These are phyloP conservation scores for Penicillium occitanis DNA, from an alignment of 2,329 filamentous ascomycete genomes.

Conservation along the genomic window DNA sequence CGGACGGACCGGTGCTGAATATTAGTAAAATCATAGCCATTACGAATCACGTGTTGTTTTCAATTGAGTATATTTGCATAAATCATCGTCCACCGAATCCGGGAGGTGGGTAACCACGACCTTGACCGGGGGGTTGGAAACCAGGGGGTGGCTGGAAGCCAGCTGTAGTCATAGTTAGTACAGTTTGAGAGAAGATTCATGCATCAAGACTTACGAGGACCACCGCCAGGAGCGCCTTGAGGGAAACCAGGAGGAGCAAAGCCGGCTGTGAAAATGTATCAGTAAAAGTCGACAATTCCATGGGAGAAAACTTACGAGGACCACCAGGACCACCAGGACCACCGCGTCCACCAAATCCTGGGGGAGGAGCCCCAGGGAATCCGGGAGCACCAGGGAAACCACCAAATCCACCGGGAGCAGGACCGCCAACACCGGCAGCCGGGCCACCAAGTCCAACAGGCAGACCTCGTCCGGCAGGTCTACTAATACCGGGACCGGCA, in stretches of 20 bases:
- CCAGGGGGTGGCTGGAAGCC: slow-evolving; percentile 64
- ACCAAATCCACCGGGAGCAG: slow-evolving; percentile 61
- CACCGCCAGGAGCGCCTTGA: slow-evolving; percentile 37
- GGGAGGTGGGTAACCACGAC: slow-evolving; percentile 54
- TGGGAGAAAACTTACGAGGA: slow-evolving; percentile 50
- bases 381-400: slow-evolving; percentile 47
- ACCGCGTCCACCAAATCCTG: slow-evolving; percentile 53
- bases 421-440: slow-evolving; percentile 81
- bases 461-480: slow-evolving; percentile 82
- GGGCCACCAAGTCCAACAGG: slow-evolving; percentile 84
- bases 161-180: slow-evolving; percentile 41
- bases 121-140: slow-evolving; percentile 67
- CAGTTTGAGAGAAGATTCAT: background rate
- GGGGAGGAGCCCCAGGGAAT: slow-evolving; percentile 53
- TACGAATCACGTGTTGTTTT: slow-evolving; percentile 8
- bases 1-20: background rate
- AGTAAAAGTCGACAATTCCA: slow-evolving; percentile 2
- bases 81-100: slow-evolving; percentile 48
- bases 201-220: slow-evolving; percentile 44
- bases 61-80: slow-evolving; percentile 17
- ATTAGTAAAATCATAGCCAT: background rate
- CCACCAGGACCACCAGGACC: slow-evolving; percentile 53
- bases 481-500: slow-evolving; percentile 83
- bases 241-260: slow-evolving; percentile 52
- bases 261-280: slow-evolving; percentile 38